A percentile compares a stretch with the other conserved stretches of the same genome.
Evolutionary conservation across 495 filamentous ascomycete species (phyloP).

Genomic region (Parathielavia appendiculata): DNA sequence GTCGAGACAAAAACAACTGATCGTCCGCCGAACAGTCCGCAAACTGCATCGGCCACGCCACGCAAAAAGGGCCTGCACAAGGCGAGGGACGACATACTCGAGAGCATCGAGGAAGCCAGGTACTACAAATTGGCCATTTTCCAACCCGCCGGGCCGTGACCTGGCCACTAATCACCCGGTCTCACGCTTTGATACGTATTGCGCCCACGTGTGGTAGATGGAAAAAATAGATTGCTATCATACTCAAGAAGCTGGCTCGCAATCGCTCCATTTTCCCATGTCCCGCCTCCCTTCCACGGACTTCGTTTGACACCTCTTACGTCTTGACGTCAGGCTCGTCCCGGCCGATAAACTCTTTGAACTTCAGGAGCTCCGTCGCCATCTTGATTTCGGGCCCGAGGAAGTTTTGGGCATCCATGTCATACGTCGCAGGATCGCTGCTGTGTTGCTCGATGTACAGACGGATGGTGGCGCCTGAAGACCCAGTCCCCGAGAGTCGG

Average conservation of each 20-base stretch:
- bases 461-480: slow-evolving; percentile 90
- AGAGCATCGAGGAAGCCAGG: slow-evolving; percentile 86
- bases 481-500: slow-evolving; percentile 88
- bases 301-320: slow-evolving; percentile 36
- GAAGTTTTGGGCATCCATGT: slow-evolving; percentile 84
- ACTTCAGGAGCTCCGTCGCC: slow-evolving; percentile 75
- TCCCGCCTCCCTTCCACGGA: not conserved
- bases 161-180: not conserved
- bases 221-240: not conserved
- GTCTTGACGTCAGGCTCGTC: slow-evolving; percentile 95
- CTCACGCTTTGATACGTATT: not conserved
- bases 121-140: slow-evolving; percentile 72
- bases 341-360: slow-evolving; percentile 84
- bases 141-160: slow-evolving; percentile 20
- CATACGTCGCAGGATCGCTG: slow-evolving; percentile 66
- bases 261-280: not conserved
- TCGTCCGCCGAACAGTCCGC: slow-evolving; percentile 14
- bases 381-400: slow-evolving; percentile 81
- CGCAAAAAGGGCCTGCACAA: slow-evolving; percentile 72
- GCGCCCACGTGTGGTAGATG: not conserved
- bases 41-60: slow-evolving; percentile 45
- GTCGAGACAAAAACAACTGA: not conserved
- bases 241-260: not conserved
- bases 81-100: slow-evolving; percentile 83
- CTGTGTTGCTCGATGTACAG: slow-evolving; percentile 92